phyloP scores from a whole-genome alignment of 495 filamentous ascomycete species.

The Neurospora tetrasperma region DNA sequence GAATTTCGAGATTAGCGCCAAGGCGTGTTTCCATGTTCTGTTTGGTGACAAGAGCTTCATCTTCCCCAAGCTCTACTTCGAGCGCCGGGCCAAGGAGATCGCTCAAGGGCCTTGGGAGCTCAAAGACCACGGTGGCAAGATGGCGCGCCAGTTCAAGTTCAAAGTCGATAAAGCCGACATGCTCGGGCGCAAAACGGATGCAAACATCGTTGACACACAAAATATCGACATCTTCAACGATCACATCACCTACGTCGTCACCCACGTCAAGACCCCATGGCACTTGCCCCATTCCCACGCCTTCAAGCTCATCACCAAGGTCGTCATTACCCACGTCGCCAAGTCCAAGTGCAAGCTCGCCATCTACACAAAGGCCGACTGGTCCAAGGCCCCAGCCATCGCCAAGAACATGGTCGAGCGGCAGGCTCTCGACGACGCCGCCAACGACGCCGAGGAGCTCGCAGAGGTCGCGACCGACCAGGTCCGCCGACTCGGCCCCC shows the following conservation, averaged over 20 bases:
- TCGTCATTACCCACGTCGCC: conserved; percentile 85
- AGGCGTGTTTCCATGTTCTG: conserved; percentile 88
- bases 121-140: conserved; percentile 49
- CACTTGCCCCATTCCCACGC: conserved; percentile 70
- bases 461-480: conserved; percentile 80
- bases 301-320: conserved; percentile 80
- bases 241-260: conserved; percentile 90
- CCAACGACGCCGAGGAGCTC: conserved; percentile 75
- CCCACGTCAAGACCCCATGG: conserved; percentile 81
- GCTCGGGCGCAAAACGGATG: conserved; percentile 48
- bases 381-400: conserved; percentile 57
- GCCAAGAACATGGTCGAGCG: conserved; percentile 66
- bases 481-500: conserved; percentile 67
- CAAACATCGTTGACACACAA: conserved; percentile 70
- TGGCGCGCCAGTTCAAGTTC: conserved; percentile 72
- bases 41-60: conserved; percentile 93
- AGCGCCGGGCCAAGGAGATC: conserved; percentile 66
- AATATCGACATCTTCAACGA: conserved; percentile 87
- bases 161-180: conserved; percentile 57
- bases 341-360: conserved; percentile 89
- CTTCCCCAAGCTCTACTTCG: conserved; percentile 83
- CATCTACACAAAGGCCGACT: conserved; percentile 78
- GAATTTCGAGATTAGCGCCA: conserved; percentile 76
- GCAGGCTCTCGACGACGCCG: conserved; percentile 69
- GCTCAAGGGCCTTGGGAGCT: conserved; percentile 80